phyloP scores from a whole-genome alignment of 1,284 basidiomycete species.

The Marasmius oreades region DNA sequence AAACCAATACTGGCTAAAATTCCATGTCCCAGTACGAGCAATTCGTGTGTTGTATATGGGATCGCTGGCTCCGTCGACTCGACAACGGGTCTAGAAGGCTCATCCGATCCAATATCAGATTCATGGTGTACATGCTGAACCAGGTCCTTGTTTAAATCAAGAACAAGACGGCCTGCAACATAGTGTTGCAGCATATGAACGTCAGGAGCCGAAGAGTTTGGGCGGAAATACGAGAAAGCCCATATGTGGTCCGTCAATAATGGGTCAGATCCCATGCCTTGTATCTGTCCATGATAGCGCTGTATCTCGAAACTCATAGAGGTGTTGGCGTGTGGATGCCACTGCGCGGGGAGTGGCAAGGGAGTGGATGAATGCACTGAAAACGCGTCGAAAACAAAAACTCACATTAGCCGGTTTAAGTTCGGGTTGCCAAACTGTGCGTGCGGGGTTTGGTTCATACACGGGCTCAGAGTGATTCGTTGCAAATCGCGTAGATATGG shows the following conservation, averaged over 20 bases:
- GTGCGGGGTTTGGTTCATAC: constrained; percentile 28
- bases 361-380: no score
- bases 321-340: constrained; percentile 29
- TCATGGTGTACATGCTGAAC: not conserved
- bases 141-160: constrained; percentile 43
- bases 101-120: not conserved
- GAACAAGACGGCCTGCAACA: constrained; percentile 39
- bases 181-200: constrained; percentile 43
- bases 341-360: constrained; percentile 15
- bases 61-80: not conserved
- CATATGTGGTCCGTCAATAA: constrained; percentile 39
- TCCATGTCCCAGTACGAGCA: constrained; percentile 51
- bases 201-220: constrained; percentile 33
- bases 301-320: constrained; percentile 40
- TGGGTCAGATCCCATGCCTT: constrained; percentile 29
- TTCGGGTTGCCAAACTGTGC: constrained; percentile 30
- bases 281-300: constrained; percentile 26
- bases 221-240: constrained; percentile 48
- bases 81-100: not conserved
- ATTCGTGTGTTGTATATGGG: constrained; percentile 29
- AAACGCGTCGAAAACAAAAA: not conserved
- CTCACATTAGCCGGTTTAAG: constrained; percentile 30
- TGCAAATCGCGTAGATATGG: constrained; percentile 37
- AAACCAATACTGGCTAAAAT: constrained; percentile 53
- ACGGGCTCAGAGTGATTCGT: constrained; percentile 32